phyloP scores from a whole-genome alignment of 805 yeast species.

The Saturnispora saitoi region DNA sequence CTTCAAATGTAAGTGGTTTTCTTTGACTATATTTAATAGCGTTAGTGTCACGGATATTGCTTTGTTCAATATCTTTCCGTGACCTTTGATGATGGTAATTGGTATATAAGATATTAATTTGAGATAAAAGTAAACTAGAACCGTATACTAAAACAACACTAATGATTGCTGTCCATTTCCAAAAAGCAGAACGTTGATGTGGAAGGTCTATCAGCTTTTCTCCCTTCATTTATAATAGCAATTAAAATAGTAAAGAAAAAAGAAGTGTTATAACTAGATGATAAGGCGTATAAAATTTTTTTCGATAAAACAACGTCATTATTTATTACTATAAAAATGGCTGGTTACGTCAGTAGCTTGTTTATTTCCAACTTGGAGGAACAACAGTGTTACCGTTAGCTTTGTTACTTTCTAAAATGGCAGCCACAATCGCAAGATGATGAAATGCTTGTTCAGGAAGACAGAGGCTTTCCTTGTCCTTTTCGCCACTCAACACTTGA shows the following conservation, averaged over 20 bases:
- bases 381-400: constrained; percentile 32
- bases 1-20: constrained; percentile 32
- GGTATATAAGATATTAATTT: constrained; percentile 5
- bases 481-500: constrained; percentile 23
- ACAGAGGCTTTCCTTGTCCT: constrained; percentile 18
- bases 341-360: background rate
- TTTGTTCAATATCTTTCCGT: background rate
- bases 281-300: constrained; percentile 1
- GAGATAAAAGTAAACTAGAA: constrained; percentile 16
- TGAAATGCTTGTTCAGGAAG: constrained; percentile 82
- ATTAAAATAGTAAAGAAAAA: background rate
- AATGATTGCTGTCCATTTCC: constrained; percentile 4
- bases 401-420: constrained; percentile 64
- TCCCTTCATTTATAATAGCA: background rate
- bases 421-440: constrained; percentile 85
- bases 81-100: constrained; percentile 2
- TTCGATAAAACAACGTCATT: background rate
- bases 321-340: background rate
- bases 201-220: background rate
- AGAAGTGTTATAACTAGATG: background rate
- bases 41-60: background rate
- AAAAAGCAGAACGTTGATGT: background rate
- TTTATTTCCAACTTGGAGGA: background rate
- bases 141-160: constrained; percentile 17
- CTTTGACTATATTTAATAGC: constrained; percentile 8